These are phyloP conservation scores for Keqinozyma sinolaborantium DNA, from an alignment of 1,139 yeast species.

Conservation along the genomic window DNA sequence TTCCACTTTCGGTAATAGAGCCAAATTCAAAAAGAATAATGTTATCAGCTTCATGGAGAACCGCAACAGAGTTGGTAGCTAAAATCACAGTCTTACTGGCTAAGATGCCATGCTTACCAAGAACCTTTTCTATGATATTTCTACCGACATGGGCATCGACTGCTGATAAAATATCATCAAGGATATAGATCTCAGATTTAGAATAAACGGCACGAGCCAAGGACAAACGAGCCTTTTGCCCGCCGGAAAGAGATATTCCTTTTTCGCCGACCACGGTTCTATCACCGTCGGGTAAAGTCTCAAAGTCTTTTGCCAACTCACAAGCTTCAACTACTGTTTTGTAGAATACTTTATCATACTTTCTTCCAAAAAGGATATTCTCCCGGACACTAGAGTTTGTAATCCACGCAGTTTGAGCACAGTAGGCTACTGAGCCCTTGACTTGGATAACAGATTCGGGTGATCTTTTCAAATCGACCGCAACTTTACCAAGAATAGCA, in stretches of 20 bases:
- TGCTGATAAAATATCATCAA: slow-evolving; percentile 38
- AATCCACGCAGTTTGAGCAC: slow-evolving; percentile 40
- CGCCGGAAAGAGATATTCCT: slow-evolving; percentile 43
- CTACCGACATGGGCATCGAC: slow-evolving; percentile 42
- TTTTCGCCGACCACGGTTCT: slow-evolving; percentile 41
- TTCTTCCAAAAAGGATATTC: slow-evolving; percentile 38
- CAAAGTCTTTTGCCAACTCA: slow-evolving; percentile 32
- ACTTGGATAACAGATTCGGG: slow-evolving; percentile 9
- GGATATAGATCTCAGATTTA: slow-evolving; percentile 33
- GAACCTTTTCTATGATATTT: slow-evolving; percentile 27
- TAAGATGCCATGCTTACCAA: slow-evolving; percentile 26
- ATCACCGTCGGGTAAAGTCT: slow-evolving; percentile 38
- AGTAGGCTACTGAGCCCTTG: slow-evolving; percentile 31
- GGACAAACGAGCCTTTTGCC: slow-evolving; percentile 42
- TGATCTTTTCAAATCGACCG: slow-evolving; percentile 7
- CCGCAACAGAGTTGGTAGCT: slow-evolving; percentile 36
- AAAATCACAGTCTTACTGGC: slow-evolving; percentile 30
- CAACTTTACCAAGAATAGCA: slow-evolving; percentile 56
- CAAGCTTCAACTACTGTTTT: slow-evolving; percentile 31
- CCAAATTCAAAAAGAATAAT: slow-evolving; percentile 26
- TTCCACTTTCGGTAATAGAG: slow-evolving; percentile 29
- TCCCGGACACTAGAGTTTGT: slow-evolving; percentile 38
- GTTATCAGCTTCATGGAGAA: slow-evolving; percentile 27
- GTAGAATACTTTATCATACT: slow-evolving; percentile 23
- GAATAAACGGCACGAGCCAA: slow-evolving; percentile 42